Evolutionary conservation across 306 rosid species (phyloP).

Genomic region (Delonix regia): DNA sequence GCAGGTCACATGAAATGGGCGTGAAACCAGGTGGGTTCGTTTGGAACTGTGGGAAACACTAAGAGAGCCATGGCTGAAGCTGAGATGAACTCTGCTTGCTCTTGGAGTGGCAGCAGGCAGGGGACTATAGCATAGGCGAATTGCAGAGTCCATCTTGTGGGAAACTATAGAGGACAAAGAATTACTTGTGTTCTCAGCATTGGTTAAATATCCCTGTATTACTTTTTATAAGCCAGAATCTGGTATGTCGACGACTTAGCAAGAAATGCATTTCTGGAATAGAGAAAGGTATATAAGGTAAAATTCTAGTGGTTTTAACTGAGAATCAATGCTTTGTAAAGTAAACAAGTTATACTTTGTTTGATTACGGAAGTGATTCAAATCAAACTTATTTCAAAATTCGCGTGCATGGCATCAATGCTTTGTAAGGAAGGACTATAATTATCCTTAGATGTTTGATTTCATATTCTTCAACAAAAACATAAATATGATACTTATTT

Average conservation of each 20-base stretch:
- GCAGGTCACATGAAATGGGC: constrained; percentile 20
- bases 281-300: constrained; percentile 34
- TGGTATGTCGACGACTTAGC: neutral
- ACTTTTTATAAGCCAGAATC: neutral
- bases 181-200: no score
- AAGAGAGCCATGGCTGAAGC: constrained; percentile 32
- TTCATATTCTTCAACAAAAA: neutral
- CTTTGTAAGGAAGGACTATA: neutral
- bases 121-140: constrained; percentile 9
- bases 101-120: constrained; percentile 14
- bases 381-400: no score
- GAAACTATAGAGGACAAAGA: neutral
- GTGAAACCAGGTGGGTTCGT: neutral
- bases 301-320: neutral
- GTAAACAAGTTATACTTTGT: neutral
- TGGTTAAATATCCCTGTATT: neutral
- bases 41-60: constrained; percentile 10
- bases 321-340: constrained; percentile 20
- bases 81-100: constrained; percentile 7
- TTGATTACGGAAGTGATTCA: neutral
- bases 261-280: neutral
- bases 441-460: neutral
- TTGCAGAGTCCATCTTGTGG: constrained; percentile 37
- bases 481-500: neutral
- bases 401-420: neutral